A percentile compares a stretch with the other conserved stretches of the same genome.
These are phyloP conservation scores for Vaccinium darrowii DNA, from an alignment of 148 eudicot genomes.

Conservation along the genomic window DNA sequence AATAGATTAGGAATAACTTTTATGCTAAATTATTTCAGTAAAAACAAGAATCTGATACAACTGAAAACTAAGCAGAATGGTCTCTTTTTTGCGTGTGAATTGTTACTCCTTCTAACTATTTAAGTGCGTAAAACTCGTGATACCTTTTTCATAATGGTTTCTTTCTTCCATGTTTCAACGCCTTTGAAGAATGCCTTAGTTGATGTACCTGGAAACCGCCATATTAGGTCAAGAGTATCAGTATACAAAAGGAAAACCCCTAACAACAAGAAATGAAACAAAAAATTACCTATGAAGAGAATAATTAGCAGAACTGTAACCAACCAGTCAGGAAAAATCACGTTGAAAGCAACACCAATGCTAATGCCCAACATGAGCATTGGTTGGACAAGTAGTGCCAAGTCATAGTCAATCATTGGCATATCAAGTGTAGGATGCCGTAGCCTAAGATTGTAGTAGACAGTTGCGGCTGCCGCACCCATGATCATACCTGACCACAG, in stretches of 20 bases:
- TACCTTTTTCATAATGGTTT: constrained; percentile 71
- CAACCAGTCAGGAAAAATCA: constrained; percentile 95
- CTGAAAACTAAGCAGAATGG: not conserved
- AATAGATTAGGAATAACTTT: not conserved
- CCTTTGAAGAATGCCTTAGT: constrained; percentile 68
- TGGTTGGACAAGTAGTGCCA: constrained; percentile 90
- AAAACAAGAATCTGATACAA: not conserved
- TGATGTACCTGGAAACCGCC: constrained; percentile 58
- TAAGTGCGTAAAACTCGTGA: constrained; percentile 7
- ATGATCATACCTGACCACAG: constrained; percentile 78
- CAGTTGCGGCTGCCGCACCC: constrained; percentile 88
- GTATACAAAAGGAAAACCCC: not conserved
- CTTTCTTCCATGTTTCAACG: constrained; percentile 82
- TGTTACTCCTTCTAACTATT: not conserved
- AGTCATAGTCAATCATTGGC: constrained; percentile 94
- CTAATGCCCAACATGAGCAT: constrained; percentile 99
- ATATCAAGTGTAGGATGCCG: constrained; percentile 86
- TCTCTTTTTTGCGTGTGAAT: not conserved
- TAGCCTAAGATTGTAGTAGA: constrained; percentile 76
- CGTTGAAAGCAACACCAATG: constrained; percentile 87
- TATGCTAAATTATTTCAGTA: not conserved
- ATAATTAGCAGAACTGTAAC: constrained; percentile 78
- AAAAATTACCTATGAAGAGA: constrained; percentile 63
- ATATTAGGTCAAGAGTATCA: constrained; percentile 7
- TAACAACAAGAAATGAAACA: constrained; percentile 4